Percentiles rank a stretch among this genome's conserved stretches.
These are phyloP conservation scores for Thermoascus crustaceus DNA, from an alignment of 2,329 filamentous ascomycete species.

Conservation along the genomic window DNA sequence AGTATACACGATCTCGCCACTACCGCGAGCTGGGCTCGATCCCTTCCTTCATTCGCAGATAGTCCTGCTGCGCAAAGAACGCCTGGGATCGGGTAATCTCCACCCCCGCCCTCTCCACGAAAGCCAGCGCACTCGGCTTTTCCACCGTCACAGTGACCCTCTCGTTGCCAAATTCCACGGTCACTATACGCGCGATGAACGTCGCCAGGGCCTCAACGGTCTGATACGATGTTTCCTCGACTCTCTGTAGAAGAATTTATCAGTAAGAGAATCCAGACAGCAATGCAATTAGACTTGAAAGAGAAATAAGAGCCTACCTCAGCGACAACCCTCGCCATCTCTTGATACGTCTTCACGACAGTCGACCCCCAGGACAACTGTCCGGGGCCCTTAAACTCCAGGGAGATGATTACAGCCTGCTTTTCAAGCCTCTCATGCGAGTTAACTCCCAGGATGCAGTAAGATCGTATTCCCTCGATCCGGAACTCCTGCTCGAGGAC, in stretches of 20 bases:
- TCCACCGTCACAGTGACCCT: conserved; percentile 41
- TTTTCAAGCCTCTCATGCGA: conserved; percentile 44
- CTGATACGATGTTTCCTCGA: conserved; percentile 42
- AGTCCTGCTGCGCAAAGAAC: conserved; percentile 31
- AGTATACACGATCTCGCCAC: too few relatives aligned
- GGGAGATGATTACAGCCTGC: conserved; percentile 39
- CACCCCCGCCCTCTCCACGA: conserved; percentile 42
- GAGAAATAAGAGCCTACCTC: conserved; percentile 27
- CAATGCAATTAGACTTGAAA: conserved; percentile 4
- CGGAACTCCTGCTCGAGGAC: conserved; percentile 31
- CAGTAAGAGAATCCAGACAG: conserved; percentile 5
- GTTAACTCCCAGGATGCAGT: conserved; percentile 46
- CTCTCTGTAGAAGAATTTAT: conserved; percentile 22
- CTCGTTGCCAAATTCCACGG: conserved; percentile 37
- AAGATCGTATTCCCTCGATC: conserved; percentile 36
- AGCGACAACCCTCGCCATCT: conserved; percentile 30
- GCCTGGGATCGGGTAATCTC: conserved; percentile 39
- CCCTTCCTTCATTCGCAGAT: conserved; percentile 5
- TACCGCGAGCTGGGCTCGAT: conserved; percentile 3
- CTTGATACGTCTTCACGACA: conserved; percentile 31
- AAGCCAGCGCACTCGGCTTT: conserved; percentile 44
- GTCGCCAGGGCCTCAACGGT: conserved; percentile 46
- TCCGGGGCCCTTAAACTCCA: conserved; percentile 28
- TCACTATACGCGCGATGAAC: conserved; percentile 39
- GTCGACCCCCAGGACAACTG: conserved; percentile 24